Conservation (phyloP, 192 early-diverging fungal genomes). For the Gamsiella multidivaricata region DNA sequence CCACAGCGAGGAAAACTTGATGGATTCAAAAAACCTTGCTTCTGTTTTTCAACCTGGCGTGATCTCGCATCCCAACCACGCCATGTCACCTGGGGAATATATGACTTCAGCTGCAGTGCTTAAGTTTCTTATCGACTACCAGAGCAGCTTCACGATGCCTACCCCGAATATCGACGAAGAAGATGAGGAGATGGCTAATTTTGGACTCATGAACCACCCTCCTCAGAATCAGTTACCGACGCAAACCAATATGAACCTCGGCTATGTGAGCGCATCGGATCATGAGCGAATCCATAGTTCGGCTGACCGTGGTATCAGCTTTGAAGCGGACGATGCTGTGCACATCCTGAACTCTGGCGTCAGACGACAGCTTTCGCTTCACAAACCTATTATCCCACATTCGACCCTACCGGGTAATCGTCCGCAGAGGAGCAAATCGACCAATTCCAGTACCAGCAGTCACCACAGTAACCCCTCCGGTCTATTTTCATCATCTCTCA, state of each 20-base stretch:
- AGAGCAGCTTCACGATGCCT: slow-evolving; percentile 59
- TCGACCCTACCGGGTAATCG: slow-evolving; percentile 33
- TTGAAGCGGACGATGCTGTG: slow-evolving; percentile 26
- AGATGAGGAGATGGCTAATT: slow-evolving; percentile 38
- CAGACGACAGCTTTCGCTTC: slow-evolving; percentile 28
- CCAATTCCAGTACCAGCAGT: slow-evolving; percentile 42
- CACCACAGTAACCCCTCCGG: slow-evolving; percentile 30
- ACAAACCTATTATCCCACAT: slow-evolving; percentile 34
- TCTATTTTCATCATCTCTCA: slow-evolving; percentile 16
- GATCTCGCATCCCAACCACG: slow-evolving; percentile 77
- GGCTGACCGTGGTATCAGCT: slow-evolving; percentile 8
- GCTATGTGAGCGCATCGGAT: slow-evolving; percentile 41
- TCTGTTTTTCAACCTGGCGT: slow-evolving; percentile 82
- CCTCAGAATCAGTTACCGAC: slow-evolving; percentile 2
- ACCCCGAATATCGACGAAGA: slow-evolving; percentile 41
- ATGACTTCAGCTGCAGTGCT: slow-evolving; percentile 78
- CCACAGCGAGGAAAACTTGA: slow-evolving; percentile 66
- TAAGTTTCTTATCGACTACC: slow-evolving; percentile 78
- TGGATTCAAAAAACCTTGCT: slow-evolving; percentile 80
- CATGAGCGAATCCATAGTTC: slow-evolving; percentile 30
- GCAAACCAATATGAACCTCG: background rate
- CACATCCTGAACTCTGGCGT: slow-evolving; percentile 25
- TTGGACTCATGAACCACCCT: slow-evolving; percentile 9
- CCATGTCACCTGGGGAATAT: slow-evolving; percentile 78
- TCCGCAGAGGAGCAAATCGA: slow-evolving; percentile 37